A percentile compares a stretch with the other conserved stretches of the same genome.
Conservation (phyloP, 139 green algal species). For the Asterochloris sp. region DNA sequence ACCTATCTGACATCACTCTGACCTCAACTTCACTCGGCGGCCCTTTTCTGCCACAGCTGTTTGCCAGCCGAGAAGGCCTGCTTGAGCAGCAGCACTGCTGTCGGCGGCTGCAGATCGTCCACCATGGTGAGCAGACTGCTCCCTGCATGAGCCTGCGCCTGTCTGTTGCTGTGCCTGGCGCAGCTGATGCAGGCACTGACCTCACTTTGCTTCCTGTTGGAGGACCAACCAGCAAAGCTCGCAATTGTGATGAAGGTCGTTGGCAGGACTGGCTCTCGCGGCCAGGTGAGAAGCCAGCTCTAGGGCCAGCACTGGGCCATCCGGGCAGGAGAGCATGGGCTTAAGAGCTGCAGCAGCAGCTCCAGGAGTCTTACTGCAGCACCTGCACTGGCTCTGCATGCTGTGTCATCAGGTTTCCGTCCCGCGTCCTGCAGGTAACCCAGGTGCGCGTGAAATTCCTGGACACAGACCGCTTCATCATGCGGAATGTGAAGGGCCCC, state of each 20-base stretch:
- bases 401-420: background rate
- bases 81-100: background rate
- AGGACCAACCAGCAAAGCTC: slow-evolving; percentile 91
- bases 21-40: background rate
- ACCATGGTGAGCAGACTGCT: slow-evolving; percentile 1
- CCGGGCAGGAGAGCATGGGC: background rate
- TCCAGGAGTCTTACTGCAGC: background rate
- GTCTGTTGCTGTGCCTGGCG: background rate
- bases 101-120: background rate
- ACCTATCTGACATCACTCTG: background rate
- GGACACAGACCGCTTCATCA: slow-evolving; percentile 97
- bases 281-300: slow-evolving; percentile 67
- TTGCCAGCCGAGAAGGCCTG: background rate
- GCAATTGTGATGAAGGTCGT: slow-evolving; percentile 99
- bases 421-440: slow-evolving; percentile 76
- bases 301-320: background rate
- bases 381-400: background rate
- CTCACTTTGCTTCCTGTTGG: background rate
- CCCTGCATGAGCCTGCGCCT: background rate
- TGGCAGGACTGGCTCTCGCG: slow-evolving; percentile 94
- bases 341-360: background rate
- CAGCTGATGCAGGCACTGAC: background rate
- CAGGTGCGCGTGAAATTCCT: slow-evolving; percentile 99
- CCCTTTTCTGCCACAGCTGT: background rate
- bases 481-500: slow-evolving; percentile 99